Base-by-base conservation (phyloP, 345 rosid genomes). In the Salix koriyanagi region DNA sequence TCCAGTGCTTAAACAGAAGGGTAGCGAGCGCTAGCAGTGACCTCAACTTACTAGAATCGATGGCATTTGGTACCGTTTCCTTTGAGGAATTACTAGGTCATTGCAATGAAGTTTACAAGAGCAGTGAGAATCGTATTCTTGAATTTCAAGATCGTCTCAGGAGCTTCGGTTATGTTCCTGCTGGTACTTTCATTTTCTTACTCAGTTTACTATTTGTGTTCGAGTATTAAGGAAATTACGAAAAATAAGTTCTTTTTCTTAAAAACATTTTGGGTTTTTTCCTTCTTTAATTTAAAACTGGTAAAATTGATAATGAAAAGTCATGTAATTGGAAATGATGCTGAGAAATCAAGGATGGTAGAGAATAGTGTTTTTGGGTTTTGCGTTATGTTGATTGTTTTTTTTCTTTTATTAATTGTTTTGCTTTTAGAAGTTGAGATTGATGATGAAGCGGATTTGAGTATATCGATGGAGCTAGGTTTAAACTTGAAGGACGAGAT, bases 51-150 rank as follows among this genome's bases (percentile, higher is more conserved):
- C 94, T 94, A 3, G 97, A 92, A 4, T 87, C 91, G 0, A 89
- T 91, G 95, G 85, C 95, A 11, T 88, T 91, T 12, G 97, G 91
- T 23, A 91, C 94, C 0, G 92, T 94, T 21, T 94, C 98, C 2
- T 92, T 92, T 12, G 97, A 91, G 84, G 98, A 91, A 81, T 88
- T 91, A 6, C 75, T 92, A 67, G 95, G 98, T 79, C 94, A 94
- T 65, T 92, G 96, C 79, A 88, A 81, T 71, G 89, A 92, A 77
- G 85, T 90, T 74, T 88, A 82, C 72, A 88, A 87, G 73, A 79
- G 75, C 75, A 94, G 89, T 32, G 87, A 92, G 30, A 72, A n/a
- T 6, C 81, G 84, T 64, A 83, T 91, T 39, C 70, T 86, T 44
- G 68, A 81, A 50, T 86, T 94, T 61, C 81, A 85, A 74, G 87